phyloP scores from a whole-genome alignment of 2,329 filamentous ascomycete genomes.

The Sclerotinia trifoliorum region DNA sequence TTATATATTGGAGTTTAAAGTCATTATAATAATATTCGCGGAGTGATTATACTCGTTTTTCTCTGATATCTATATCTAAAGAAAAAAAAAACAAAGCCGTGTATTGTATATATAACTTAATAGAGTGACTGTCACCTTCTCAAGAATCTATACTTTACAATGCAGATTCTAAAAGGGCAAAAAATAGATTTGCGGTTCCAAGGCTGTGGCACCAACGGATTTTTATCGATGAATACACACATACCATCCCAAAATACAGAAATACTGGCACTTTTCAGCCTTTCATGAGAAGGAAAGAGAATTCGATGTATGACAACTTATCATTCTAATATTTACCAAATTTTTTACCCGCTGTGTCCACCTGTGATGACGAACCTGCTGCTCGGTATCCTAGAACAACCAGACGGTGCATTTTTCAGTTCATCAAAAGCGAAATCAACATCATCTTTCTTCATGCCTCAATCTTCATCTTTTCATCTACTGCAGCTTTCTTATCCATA shows the following conservation, averaged over 20 bases:
- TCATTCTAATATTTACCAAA: background rate
- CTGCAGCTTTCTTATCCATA: slow-evolving; percentile 14
- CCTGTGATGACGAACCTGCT: background rate
- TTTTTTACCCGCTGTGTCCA: background rate
- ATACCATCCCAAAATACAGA: background rate
- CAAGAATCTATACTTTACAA: background rate
- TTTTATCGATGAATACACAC: background rate
- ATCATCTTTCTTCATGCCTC: slow-evolving; percentile 19
- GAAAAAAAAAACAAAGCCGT: background rate
- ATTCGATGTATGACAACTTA: background rate
- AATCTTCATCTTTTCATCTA: slow-evolving; percentile 37
- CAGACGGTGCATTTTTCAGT: background rate
- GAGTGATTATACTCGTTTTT: too few relatives aligned
- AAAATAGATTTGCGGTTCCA: background rate
- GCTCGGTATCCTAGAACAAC: background rate
- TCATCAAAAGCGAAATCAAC: background rate
- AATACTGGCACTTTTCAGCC: background rate
- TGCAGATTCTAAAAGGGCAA: too few relatives aligned
- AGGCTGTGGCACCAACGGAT: background rate
- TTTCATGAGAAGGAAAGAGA: background rate
- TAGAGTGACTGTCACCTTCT: background rate
- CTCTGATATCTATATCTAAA: background rate
- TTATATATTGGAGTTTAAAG: too few relatives aligned
- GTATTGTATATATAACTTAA: too few relatives aligned
- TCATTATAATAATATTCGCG: background rate